Base-by-base conservation (phyloP, 2,329 filamentous ascomycete genomes). In the Lecanicillium sp. region DNA sequence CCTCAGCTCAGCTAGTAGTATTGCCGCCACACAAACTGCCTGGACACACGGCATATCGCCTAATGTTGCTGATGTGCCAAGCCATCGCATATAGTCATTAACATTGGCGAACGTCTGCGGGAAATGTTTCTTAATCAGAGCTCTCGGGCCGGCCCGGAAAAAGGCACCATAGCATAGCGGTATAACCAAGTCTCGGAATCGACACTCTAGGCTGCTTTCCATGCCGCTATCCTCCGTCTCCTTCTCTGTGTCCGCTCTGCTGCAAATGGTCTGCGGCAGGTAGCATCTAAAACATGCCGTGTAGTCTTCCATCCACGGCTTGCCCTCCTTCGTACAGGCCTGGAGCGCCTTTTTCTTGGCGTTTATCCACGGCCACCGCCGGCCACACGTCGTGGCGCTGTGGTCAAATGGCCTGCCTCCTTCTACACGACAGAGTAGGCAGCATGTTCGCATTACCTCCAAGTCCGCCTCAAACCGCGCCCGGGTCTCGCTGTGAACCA, bases 251-350 rank as follows among this genome's bases (percentile, higher is more conserved):
- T 33, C 31, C 9, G 31, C 31, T 18, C n/a, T 32, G 15, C 12
- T 18, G 17, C 22, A 40, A 8, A 40, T 33, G 4, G 6, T 34
- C 19, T 40, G 30, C 19, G 22, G 37, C 7, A 32, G 30, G 27
- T 40, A 40, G 30, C 22, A 40, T 27, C 14, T 4, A 13, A 17
- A 40, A 14, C 30, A 40, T 5, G 18, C 37, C n/a, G 16, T 20
- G n/a, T 25, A 34, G 9, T 22, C 30, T 25, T 13, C 7, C 19
- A 40, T 40, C 30, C 22, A 40, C 18, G 13, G 5, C 16, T 27
- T 40, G 15, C 37, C 15, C n/a, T 32, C 8, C 9, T 28, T 28
- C 37, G 28, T 27, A 22, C 29, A 40, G 19, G 32, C 15, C 17
- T 22, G 19, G 16, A 40, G 4, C 5, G 25, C 29, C 32, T 25